Conservation (phyloP, 176 grass and related monocot genomes). For the Bromus sterilis region DNA sequence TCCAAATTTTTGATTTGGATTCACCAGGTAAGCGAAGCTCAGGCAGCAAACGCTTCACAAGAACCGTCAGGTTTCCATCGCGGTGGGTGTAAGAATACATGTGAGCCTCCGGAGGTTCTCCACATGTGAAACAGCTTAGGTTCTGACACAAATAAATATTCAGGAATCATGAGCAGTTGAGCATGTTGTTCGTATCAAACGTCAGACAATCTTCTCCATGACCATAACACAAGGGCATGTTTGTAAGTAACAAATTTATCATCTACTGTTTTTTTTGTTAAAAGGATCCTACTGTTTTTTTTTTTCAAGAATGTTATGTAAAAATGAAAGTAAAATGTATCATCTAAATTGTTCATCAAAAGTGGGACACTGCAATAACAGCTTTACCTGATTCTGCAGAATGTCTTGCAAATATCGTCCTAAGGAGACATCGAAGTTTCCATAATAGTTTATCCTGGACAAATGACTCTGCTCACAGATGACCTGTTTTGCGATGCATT, state of each 20-base stretch:
- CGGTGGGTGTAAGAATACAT: slow-evolving; percentile 80
- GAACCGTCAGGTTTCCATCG: slow-evolving; percentile 69
- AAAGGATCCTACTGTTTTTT: neutral
- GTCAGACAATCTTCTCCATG: too few species aligned
- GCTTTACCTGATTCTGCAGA: slow-evolving; percentile 68
- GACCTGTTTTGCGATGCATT: slow-evolving; percentile 58
- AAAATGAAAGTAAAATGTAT: neutral
- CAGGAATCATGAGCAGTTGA: neutral
- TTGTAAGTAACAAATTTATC: too few species aligned
- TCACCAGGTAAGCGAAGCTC: slow-evolving; percentile 49
- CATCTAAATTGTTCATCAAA: neutral
- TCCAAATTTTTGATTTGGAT: slow-evolving; percentile 79
- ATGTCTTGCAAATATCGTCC: slow-evolving; percentile 84
- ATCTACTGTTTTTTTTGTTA: too few species aligned
- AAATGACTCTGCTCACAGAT: slow-evolving; percentile 78
- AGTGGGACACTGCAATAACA: neutral
- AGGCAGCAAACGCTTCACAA: slow-evolving; percentile 51
- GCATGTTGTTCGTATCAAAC: too few species aligned
- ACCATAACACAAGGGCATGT: too few species aligned
- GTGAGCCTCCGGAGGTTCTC: slow-evolving; percentile 74
- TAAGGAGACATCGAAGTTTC: slow-evolving; percentile 71
- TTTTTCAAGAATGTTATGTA: neutral
- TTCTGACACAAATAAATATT: slow-evolving; percentile 39
- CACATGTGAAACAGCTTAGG: slow-evolving; percentile 67
- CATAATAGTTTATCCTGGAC: slow-evolving; percentile 86